Percentiles rank a stretch among this genome's conserved stretches.
Evolutionary conservation across 1,284 basidiomycete genomes (phyloP).

Genomic region (Puccinia horiana): DNA sequence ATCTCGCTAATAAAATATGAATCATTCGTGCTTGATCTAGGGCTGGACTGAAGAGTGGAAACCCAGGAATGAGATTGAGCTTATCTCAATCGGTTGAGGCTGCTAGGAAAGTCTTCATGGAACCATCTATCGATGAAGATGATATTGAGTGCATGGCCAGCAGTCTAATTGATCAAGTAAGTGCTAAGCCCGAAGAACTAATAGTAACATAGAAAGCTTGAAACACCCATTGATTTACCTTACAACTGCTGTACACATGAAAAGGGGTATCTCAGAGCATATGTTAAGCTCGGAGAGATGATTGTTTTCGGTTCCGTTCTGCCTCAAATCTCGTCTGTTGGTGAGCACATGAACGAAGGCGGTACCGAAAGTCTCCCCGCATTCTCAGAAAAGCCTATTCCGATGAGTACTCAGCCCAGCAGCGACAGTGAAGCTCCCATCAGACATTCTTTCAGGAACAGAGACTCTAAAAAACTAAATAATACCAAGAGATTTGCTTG

Average conservation of each 20-base stretch:
- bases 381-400: not conserved
- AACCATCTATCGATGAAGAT: constrained; percentile 55
- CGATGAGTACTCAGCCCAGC: constrained; percentile 23
- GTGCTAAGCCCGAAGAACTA: constrained; percentile 22
- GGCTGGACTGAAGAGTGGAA: constrained; percentile 50
- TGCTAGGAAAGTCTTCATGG: constrained; percentile 57
- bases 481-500: constrained; percentile 10
- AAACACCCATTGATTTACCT: not conserved
- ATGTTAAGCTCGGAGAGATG: constrained; percentile 45
- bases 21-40: constrained; percentile 27
- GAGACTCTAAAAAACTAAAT: not conserved
- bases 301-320: constrained; percentile 40
- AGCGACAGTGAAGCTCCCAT: constrained; percentile 10
- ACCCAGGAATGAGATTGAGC: constrained; percentile 55
- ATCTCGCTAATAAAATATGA: not conserved
- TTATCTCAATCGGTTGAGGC: constrained; percentile 55
- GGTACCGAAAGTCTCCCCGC: not conserved
- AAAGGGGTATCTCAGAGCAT: constrained; percentile 40
- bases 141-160: constrained; percentile 60
- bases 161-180: constrained; percentile 59
- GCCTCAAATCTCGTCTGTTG: constrained; percentile 35
- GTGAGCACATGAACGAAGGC: constrained; percentile 33
- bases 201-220: not conserved
- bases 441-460: not conserved
- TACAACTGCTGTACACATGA: not conserved